Evolutionary conservation across 345 rosid species (phyloP), one percentile per base, ranked within the genome.

Genomic region (Citrus inodora): DNA sequence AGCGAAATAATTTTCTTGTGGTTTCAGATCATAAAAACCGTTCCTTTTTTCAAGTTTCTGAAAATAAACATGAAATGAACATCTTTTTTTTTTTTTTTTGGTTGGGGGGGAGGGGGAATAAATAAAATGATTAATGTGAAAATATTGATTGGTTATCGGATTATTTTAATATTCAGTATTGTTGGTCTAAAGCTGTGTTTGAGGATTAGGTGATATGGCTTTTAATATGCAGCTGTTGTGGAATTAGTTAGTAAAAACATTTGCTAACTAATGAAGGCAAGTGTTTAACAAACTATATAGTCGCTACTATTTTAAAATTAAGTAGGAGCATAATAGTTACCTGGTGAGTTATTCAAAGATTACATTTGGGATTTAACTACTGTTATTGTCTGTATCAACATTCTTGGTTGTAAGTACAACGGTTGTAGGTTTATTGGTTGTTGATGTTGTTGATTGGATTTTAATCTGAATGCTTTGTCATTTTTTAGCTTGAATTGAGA

Each of bases 401-500:
- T 27, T 42, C 71, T 30, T 30, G 21, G 55, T 53, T 16, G 73
- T 9, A 21, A 66, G 4, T 4, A 21, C 46, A 21, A 3, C 16
- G 21, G 5, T 4, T 65, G 48, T 16, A 56, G 17, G 14, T 40
- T 11, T 22, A 58, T 58, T 35, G 62, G 35, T 71, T 33, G 55
- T 42, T 77, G 46, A 27, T 38, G 28, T 71, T 33, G 55, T 42
- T 77, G 46, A 27, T 38, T 73, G 42, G 19, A 17, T 67, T 72
- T 5, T 56, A 21, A 63, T 37, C 71, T 73, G 17, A 27, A 21
- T 64, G 7, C 48, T 28, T 68, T 19, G 59, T 56, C 21, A 33
- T 51, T 35, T 37, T 16, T 67, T 62, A 70, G 78, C 19, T 71
- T 13, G 60, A 59, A 9, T 62, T 67, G 79, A 83, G 70, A 97